phyloP scores from a whole-genome alignment of 2,329 filamentous ascomycete species.

The Hymenoscyphus infarciens region DNA sequence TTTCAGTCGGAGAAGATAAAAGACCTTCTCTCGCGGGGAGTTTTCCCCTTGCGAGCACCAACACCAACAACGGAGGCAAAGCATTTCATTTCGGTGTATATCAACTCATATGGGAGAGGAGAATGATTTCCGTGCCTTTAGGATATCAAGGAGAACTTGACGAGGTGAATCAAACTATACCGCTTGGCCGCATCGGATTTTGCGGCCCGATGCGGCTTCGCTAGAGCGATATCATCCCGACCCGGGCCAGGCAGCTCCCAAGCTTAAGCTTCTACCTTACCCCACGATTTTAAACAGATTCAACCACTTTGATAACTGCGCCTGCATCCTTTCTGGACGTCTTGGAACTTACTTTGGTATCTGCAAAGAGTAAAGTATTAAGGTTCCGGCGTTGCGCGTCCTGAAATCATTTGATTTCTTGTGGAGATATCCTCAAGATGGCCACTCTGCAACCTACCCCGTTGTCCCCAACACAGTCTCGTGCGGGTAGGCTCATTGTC shows the following conservation, averaged over 20 bases:
- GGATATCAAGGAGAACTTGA: too few species aligned
- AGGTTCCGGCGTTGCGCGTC: background rate
- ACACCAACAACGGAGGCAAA: too few species aligned
- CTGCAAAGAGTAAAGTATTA: background rate
- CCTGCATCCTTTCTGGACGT: background rate
- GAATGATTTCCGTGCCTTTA: background rate
- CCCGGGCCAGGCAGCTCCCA: background rate
- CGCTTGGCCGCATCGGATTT: too few species aligned
- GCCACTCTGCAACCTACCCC: slow-evolving; percentile 17
- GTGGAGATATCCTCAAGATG: slow-evolving; percentile 18
- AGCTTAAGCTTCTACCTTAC: slow-evolving; percentile 3
- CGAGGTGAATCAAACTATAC: too few species aligned
- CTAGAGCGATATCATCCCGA: background rate
- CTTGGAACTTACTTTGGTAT: background rate
- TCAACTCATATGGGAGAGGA: background rate
- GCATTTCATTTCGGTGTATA: too few species aligned
- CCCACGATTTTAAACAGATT: slow-evolving; percentile 6
- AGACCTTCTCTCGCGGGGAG: too few species aligned
- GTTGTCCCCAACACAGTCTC: slow-evolving; percentile 21
- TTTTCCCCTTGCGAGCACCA: too few species aligned
- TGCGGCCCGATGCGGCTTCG: background rate
- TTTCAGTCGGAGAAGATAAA: too few species aligned
- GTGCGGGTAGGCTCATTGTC: slow-evolving; percentile 21
- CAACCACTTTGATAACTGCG: background rate
- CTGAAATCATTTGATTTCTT: background rate